These are phyloP conservation scores for Infundibulicybe gibba DNA, from an alignment of 768 basidiomycete genomes.

Conservation along the genomic window DNA sequence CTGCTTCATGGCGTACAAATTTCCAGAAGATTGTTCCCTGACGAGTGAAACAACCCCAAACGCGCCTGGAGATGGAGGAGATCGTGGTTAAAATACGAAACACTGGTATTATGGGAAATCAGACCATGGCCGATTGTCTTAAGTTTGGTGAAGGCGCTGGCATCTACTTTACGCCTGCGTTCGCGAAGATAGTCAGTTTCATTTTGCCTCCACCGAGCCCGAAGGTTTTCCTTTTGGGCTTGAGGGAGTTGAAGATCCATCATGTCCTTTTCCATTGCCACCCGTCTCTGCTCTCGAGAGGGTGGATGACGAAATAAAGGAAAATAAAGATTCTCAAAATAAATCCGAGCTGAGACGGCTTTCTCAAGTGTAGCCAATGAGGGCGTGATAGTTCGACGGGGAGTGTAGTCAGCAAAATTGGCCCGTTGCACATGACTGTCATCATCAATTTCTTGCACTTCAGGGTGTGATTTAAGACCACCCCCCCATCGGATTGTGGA, in stretches of 20 bases:
- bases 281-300: conserved; percentile 79
- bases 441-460: conserved; percentile 59
- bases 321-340: conserved; percentile 91
- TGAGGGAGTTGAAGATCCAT: conserved; percentile 65
- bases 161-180: conserved; percentile 76
- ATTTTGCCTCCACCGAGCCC: conserved; percentile 78
- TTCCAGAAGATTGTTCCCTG: conserved; percentile 72
- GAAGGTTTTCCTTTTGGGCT: conserved; percentile 64
- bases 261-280: conserved; percentile 90
- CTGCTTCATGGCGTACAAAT: conserved; percentile 96
- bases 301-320: conserved; percentile 80
- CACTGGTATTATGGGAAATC: conserved; percentile 12
- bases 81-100: conserved; percentile 3
- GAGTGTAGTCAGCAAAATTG: conserved; percentile 29
- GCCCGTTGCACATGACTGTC: conserved; percentile 26
- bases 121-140: conserved; percentile 94
- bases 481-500: conserved; percentile 60
- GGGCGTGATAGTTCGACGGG: conserved; percentile 66
- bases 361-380: conserved; percentile 92
- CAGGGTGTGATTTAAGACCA: conserved; percentile 62
- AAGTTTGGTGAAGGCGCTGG: conserved; percentile 81
- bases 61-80: conserved; percentile 55
- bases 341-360: conserved; percentile 88
- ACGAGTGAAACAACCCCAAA: conserved; percentile 97
- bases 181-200: conserved; percentile 91